phyloP scores from a whole-genome alignment of 768 basidiomycete genomes.

The Boletus subparvulus region DNA sequence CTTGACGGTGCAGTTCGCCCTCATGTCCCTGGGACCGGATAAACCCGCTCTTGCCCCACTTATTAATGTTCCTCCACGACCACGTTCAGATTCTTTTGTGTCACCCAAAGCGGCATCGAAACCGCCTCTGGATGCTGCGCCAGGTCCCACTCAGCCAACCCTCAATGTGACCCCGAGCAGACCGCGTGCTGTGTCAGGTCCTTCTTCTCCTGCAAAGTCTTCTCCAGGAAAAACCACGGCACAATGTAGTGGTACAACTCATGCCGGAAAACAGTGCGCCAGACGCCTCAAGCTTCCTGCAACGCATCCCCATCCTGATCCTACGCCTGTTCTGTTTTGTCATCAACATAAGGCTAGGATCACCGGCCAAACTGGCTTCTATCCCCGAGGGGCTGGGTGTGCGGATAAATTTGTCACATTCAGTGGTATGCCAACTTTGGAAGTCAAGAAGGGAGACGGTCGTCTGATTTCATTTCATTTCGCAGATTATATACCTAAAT shows the following conservation, averaged over 20 bases:
- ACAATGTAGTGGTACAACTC: conserved; percentile 68
- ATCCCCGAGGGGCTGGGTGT: conserved; percentile 44
- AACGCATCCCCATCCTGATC: conserved; percentile 26
- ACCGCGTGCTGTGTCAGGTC: conserved; percentile 21
- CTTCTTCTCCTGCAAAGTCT: conserved; percentile 18
- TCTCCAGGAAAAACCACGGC: conserved; percentile 14
- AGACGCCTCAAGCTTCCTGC: conserved; percentile 52
- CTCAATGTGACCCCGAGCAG: conserved; percentile 13
- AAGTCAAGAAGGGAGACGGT: not conserved
- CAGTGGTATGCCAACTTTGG: conserved; percentile 40
- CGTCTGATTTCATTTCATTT: conserved; percentile 6
- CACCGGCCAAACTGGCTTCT: conserved; percentile 50
- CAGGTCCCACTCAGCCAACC: not conserved
- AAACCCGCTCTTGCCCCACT: conserved; percentile 16
- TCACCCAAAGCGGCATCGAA: not conserved
- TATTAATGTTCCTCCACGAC: too few relatives aligned
- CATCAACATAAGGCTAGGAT: conserved; percentile 62
- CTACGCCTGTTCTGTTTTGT: conserved; percentile 50
- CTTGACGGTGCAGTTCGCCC: conserved; percentile 23
- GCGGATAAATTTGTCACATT: conserved; percentile 53
- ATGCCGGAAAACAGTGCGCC: conserved; percentile 59
- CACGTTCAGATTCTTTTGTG: too few relatives aligned
- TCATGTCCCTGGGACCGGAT: conserved; percentile 15
- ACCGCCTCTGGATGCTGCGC: too few relatives aligned
- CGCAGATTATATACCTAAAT: conserved; percentile 68